Base-by-base conservation (phyloP, 1,139 yeast genomes). In the Lodderomyces beijingensis region DNA sequence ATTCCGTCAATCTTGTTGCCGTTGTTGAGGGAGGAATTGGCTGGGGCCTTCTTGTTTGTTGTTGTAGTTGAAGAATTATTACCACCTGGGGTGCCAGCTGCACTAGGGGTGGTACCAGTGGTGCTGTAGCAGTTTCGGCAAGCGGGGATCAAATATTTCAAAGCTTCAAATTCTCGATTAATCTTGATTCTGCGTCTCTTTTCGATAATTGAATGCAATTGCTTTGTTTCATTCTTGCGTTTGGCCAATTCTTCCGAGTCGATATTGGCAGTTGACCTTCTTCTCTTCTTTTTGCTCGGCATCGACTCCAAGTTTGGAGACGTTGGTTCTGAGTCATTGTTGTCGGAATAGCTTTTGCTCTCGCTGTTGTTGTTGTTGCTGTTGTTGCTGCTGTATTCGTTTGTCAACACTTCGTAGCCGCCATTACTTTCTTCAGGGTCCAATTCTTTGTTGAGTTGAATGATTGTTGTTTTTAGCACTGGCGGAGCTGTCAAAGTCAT, bases 101-200 rank as follows among this genome's bases (percentile, higher is more conserved):
- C 12, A 47, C 42, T 24, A 33, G 35, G 11, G 7, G 22, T 5
- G 3, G 15, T 21, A 17, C 10, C n/a, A 18, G 18, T 27, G 30
- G 7, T 19, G 8, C 17, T 29, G 13, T 27, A 35, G n/a, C 41
- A 36, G 25, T 34, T 42, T 35, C 57, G 44, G 53, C 94, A 85
- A 9, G 93, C 89, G 2, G 95, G 95, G 14, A 85, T 79, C 33
- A 85, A 59, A 46, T 72, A 78, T 50, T 85, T 82, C 40, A 85
- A 66, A 2, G 91, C 88, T 49, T 83, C 93, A 51, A 84, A 85
- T 53, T 85, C 93, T 38, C 89, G 65, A 54, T 85, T 85, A 62
- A 85, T 82, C 52, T 83, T 82, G 37, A 80, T 72, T 36, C 95
- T 63, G 44, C 95, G 67, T 46, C 87, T 74, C 47, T 86, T 81